phyloP scores from a whole-genome alignment of 192 early-diverging fungal species.

The Thamnidium elegans region DNA sequence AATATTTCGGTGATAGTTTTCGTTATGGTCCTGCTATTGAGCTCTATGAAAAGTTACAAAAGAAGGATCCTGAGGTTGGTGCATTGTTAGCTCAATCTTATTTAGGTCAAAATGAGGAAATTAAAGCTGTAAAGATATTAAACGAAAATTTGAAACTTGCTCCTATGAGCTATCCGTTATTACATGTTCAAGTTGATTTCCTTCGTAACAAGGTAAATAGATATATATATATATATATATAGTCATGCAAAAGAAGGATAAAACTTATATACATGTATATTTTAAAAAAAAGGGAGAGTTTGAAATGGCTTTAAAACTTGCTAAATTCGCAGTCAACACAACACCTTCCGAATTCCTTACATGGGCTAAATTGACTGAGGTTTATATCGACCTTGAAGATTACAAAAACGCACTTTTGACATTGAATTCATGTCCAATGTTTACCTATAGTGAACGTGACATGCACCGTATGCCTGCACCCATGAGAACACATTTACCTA shows the following conservation, averaged over 20 bases:
- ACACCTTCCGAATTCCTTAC: slow-evolving; percentile 94
- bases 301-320: slow-evolving; percentile 81
- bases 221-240: not conserved
- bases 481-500: slow-evolving; percentile 85
- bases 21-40: slow-evolving; percentile 75
- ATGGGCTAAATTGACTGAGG: slow-evolving; percentile 93
- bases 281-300: slow-evolving; percentile 44
- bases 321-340: slow-evolving; percentile 89
- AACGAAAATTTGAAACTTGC: slow-evolving; percentile 78
- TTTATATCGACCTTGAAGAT: slow-evolving; percentile 85
- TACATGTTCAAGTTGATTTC: slow-evolving; percentile 92
- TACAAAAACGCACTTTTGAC: slow-evolving; percentile 89
- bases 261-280: no score
- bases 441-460: slow-evolving; percentile 86
- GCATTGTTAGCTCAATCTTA: slow-evolving; percentile 81
- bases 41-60: slow-evolving; percentile 76
- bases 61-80: slow-evolving; percentile 88
- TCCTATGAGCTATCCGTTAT: slow-evolving; percentile 79
- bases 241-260: not conserved
- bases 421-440: slow-evolving; percentile 99
- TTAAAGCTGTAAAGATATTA: slow-evolving; percentile 87
- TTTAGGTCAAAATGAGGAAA: slow-evolving; percentile 83
- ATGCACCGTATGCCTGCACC: slow-evolving; percentile 90
- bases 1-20: slow-evolving; percentile 86
- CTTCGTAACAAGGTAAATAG: slow-evolving; percentile 67